Evolutionary conservation across 192 early-diverging fungal genomes (phyloP).

Genomic region (Backusella australiensis): DNA sequence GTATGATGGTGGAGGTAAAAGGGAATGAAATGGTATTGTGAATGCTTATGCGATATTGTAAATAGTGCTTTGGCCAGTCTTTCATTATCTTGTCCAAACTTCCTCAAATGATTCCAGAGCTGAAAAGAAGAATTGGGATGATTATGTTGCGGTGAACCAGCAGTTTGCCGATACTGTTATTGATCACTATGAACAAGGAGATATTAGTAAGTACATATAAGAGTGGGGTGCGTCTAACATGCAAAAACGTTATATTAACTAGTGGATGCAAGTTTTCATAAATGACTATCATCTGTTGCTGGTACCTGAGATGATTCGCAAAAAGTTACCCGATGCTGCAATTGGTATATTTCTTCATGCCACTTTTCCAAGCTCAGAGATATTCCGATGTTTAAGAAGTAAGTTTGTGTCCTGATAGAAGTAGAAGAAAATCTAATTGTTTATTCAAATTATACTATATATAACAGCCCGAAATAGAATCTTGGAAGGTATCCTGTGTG

Average conservation of each 20-base stretch:
- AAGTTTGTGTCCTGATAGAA: slow-evolving; percentile 23
- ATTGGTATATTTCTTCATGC: slow-evolving; percentile 98
- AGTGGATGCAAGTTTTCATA: slow-evolving; percentile 75
- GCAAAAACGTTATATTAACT: not conserved
- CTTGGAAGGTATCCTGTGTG: slow-evolving; percentile 84
- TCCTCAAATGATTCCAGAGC: slow-evolving; percentile 61
- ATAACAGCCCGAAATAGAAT: slow-evolving; percentile 71
- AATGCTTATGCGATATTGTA: too few species aligned
- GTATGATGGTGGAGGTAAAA: slow-evolving; percentile 32
- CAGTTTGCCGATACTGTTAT: slow-evolving; percentile 75
- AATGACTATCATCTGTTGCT: slow-evolving; percentile 98
- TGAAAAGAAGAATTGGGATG: slow-evolving; percentile 70
- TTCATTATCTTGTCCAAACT: slow-evolving; percentile 93
- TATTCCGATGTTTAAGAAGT: slow-evolving; percentile 88
- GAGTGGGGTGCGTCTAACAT: not conserved
- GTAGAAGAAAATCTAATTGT: not conserved
- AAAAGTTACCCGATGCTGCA: slow-evolving; percentile 76
- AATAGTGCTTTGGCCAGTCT: slow-evolving; percentile 89
- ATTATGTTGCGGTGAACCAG: slow-evolving; percentile 83
- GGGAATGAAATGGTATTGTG: too few species aligned
- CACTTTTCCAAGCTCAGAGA: slow-evolving; percentile 94
- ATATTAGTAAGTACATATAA: slow-evolving; percentile 58
- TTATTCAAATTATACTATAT: not conserved
- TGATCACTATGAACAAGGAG: slow-evolving; percentile 70
- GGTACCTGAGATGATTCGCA: slow-evolving; percentile 84